Evolutionary conservation across 805 yeast species (phyloP), one percentile per base, ranked within the genome.

Genomic region (Pichia phayaonensis): DNA sequence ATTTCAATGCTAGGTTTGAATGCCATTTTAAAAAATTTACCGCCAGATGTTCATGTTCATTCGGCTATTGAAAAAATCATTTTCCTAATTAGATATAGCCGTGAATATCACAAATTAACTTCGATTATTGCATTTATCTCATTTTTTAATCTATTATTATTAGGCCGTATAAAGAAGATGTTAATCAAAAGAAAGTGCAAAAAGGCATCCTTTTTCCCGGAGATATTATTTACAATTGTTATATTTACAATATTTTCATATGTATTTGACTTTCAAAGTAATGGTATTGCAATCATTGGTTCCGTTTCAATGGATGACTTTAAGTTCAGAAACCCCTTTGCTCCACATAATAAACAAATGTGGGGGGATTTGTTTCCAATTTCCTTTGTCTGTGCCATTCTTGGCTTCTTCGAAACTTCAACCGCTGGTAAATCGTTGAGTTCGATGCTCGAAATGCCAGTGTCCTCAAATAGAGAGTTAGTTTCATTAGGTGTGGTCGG

Each of bases 361-460:
- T 76, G 84, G 53, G 74, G 77, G 47, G 72, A 74, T 24, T 66
- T 81, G 46, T 75, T 88, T 58, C 73, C 81, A n/a, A 75, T 92
- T 0, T 79, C 94, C 0, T 80, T 90, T 54, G 75, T 85, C 51
- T 80, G 87, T 54, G 95, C 97, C 0, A 77, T 89, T 61, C 69
- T 92, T 38, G 98, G 98, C 0, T 89, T 92, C 62, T 86, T 92
- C 59, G 97, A 92, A 64, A 84, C 95, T 8, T 86, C 97, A 0
- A 90, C 96, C 0, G 97, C 97, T 0, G 86, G 90, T 20, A 88
- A 94, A 65, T 79, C 95, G 0, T 70, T 94, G 26, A 94, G 95
- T 1, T 76, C 90, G 1, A 72, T 76, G n/a, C 81, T 80, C 55
- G 84, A 86, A 54, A 62, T 78, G 36, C 83, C 88, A 0, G 78